Base-by-base conservation (phyloP, 257 asterid species). In the Nicotiana benthamiana region DNA sequence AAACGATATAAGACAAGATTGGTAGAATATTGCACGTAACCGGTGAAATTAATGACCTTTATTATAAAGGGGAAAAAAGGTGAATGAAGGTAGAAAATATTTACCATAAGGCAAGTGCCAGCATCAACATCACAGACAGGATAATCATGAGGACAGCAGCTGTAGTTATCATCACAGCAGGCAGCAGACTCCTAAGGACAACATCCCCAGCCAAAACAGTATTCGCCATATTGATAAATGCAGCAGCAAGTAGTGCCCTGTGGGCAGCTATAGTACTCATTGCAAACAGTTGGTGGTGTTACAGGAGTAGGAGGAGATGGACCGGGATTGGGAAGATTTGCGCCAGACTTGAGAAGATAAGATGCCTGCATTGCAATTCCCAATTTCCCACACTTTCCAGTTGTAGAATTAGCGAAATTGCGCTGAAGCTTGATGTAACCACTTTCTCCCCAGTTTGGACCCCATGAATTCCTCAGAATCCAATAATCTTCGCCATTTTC, bases 401-500 rank as follows among this genome's bases (percentile, higher is more conserved):
- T 83, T 26, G 82, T 80, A 40, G 22, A 66, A 34, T 89, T 86
- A 9, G 82, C 92, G 34, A 90, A 62, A 6, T 93, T 93, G 17
- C 97, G 91, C 79, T 93, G 90, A 18, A 95, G 88, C 85, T 84
- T 89, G 84, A 95, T 87, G 87, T 95, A 95, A 1, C 99, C 99
- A 0, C 81, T 72, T 65, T 93, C 98, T 6, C 99, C 99, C 99
- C 99, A 95, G 46, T 63, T 85, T 0, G 90, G 24, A 3, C 99
- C 99, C 99, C 99, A 95, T 13, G 99, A 95, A 81, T 93, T 95
- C 82, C 92, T 86, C 57, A 95, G 97, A 0, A 88, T 83, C 99
- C 97, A 95, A 84, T 93, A 93, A 61, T 93, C 98, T 36, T 81
- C 83, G 3, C 94, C 94, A 0, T 88, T 63, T 13, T 93, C 96